phyloP scores from a whole-genome alignment of 2,329 filamentous ascomycete genomes.

The Arthroderma uncinatum region DNA sequence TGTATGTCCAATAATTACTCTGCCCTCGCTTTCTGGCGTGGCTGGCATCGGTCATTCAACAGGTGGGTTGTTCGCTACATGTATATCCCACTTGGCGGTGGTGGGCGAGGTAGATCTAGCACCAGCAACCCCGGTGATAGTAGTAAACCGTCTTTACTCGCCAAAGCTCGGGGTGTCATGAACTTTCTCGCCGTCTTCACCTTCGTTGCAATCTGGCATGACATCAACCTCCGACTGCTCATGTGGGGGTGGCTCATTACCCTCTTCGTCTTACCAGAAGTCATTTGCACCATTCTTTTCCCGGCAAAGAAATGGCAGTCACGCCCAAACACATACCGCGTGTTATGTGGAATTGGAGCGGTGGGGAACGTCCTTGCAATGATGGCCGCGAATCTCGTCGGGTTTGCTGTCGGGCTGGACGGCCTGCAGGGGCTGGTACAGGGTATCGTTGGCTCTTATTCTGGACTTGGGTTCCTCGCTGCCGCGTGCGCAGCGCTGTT shows the following conservation, averaged over 20 bases:
- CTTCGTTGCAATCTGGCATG: conserved; percentile 96
- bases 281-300: conserved; percentile 60
- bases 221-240: conserved; percentile 79
- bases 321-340: conserved; percentile 60
- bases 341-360: conserved; percentile 68
- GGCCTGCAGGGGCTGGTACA: conserved; percentile 65
- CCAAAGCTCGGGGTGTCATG: conserved; percentile 49
- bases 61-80: conserved; percentile 90
- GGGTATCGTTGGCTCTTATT: conserved; percentile 65
- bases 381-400: conserved; percentile 89
- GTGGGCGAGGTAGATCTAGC: conserved; percentile 25
- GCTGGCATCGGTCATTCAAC: conserved; percentile 92
- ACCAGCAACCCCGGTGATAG: conserved; percentile 22
- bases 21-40: conserved; percentile 83
- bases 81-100: conserved; percentile 80
- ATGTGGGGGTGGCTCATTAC: conserved; percentile 97
- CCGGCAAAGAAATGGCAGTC: conserved; percentile 60
- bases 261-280: conserved; percentile 84
- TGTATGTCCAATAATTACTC: conserved; percentile 95
- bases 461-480: conserved; percentile 63
- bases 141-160: conserved; percentile 28
- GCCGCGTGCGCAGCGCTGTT: conserved; percentile 65
- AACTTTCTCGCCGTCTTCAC: conserved; percentile 85
- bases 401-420: conserved; percentile 85
- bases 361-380: conserved; percentile 85